A percentile compares a stretch with the other conserved stretches of the same genome.
phyloP scores from a whole-genome alignment of 139 green algal species.

The Limnomonas spitsbergensis region DNA sequence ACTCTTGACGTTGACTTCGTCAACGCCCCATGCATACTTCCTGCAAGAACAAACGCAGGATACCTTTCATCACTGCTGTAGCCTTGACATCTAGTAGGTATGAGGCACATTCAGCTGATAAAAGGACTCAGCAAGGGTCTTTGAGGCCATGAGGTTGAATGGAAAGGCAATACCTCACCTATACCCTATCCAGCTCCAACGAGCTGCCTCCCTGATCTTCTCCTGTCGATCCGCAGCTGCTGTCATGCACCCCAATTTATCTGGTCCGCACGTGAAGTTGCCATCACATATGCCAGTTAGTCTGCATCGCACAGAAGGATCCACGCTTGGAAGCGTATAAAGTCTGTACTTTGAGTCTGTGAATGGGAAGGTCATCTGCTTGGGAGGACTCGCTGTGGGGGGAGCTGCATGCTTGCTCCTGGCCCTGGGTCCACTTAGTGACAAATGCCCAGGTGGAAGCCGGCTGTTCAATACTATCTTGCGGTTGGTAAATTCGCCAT shows the following conservation, averaged over 20 bases:
- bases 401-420: not conserved
- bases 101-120: not conserved
- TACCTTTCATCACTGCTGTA: not conserved
- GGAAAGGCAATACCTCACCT: constrained; percentile 23
- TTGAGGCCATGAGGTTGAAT: not conserved
- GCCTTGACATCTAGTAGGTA: too few relatives aligned
- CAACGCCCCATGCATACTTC: constrained; percentile 70
- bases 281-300: constrained; percentile 66
- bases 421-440: not conserved
- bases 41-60: constrained; percentile 19
- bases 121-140: not conserved
- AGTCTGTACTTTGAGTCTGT: constrained; percentile 26
- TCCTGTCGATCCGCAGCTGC: constrained; percentile 31
- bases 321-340: constrained; percentile 32
- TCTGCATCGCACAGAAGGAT: constrained; percentile 56
- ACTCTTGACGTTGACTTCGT: constrained; percentile 61
- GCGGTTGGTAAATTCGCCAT: not conserved
- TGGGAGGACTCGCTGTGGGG: too few relatives aligned
- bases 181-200: constrained; percentile 70
- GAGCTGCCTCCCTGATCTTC: constrained; percentile 44
- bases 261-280: constrained; percentile 27
- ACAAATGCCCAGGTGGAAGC: not conserved
- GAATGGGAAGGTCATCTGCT: constrained; percentile 17
- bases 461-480: not conserved
- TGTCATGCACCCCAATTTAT: constrained; percentile 56